Percentiles rank a stretch among this genome's conserved stretches.
These are phyloP conservation scores for Annona cherimola DNA, from an alignment of 164 flowering plant genomes.

Conservation along the genomic window DNA sequence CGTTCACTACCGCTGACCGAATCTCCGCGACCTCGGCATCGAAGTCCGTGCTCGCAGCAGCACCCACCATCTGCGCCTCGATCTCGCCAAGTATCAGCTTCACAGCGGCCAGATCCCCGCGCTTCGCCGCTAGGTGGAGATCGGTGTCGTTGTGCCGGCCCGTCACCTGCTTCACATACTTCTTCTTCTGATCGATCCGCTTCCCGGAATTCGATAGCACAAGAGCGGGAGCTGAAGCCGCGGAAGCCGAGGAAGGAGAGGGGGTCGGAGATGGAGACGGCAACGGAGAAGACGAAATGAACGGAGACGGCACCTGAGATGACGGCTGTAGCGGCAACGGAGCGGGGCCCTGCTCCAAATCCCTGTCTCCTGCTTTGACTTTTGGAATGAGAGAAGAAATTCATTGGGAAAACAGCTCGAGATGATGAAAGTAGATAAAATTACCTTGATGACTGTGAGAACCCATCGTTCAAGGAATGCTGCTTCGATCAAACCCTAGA, in stretches of 20 bases:
- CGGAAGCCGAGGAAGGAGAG: not conserved
- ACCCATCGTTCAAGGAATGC: not conserved
- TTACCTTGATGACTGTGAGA: not conserved
- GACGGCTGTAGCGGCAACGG: not conserved
- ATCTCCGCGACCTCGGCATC: conserved; percentile 76
- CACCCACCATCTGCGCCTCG: conserved; percentile 54
- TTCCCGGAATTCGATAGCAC: conserved; percentile 65
- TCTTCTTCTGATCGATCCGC: conserved; percentile 62
- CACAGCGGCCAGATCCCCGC: conserved; percentile 59
- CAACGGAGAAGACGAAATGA: not conserved
- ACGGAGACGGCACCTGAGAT: not conserved
- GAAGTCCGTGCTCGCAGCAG: conserved; percentile 51
- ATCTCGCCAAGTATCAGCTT: conserved; percentile 59
- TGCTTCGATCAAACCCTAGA: not conserved
- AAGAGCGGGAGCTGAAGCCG: conserved; percentile 8
- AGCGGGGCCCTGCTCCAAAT: not conserved
- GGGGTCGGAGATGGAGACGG: not conserved
- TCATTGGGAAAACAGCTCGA: not conserved
- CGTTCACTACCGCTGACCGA: conserved; percentile 40
- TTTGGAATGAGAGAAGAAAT: not conserved
- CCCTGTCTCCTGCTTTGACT: not conserved
- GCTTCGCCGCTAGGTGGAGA: conserved; percentile 74
- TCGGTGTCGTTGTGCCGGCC: conserved; percentile 83
- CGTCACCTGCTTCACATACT: conserved; percentile 86
- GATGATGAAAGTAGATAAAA: not conserved